A percentile compares a stretch with the other conserved stretches of the same genome.
Evolutionary conservation across 2,329 filamentous ascomycete species (phyloP).

Genomic region (Fusarium veterinarium): DNA sequence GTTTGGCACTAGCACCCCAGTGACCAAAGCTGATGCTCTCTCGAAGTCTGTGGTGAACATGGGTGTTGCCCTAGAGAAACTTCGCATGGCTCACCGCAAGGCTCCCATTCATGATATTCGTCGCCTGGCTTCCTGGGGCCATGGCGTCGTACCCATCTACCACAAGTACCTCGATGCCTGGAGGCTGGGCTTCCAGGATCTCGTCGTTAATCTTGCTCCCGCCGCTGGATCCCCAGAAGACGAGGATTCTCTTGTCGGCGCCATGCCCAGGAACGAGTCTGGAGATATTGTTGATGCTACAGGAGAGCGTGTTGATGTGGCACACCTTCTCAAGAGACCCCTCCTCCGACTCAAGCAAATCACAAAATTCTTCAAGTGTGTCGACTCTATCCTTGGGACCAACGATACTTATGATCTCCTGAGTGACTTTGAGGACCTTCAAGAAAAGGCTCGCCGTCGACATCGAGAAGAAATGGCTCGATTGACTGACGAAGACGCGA

Average conservation of each 20-base stretch:
- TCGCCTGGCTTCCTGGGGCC: conserved; percentile 82
- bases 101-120: conserved; percentile 80
- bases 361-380: conserved; percentile 80
- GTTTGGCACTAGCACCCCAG: conserved; percentile 68
- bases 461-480: conserved; percentile 76
- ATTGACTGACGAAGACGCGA: conserved; percentile 84
- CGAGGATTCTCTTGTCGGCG: conserved; percentile 68
- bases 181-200: conserved; percentile 93
- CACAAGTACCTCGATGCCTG: conserved; percentile 87
- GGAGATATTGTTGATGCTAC: conserved; percentile 77
- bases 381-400: conserved; percentile 66
- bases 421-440: conserved; percentile 74
- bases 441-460: conserved; percentile 78
- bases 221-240: conserved; percentile 65
- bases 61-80: conserved; percentile 87
- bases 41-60: conserved; percentile 93
- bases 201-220: conserved; percentile 91
- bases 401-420: conserved; percentile 57
- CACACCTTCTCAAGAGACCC: conserved; percentile 89
- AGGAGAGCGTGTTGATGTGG: conserved; percentile 93
- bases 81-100: conserved; percentile 82
- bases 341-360: conserved; percentile 90
- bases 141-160: conserved; percentile 82
- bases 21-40: conserved; percentile 68
- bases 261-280: conserved; percentile 69